Evolutionary conservation across 164 flowering plant genomes (phyloP).

Genomic region (Liriodendron chinense): DNA sequence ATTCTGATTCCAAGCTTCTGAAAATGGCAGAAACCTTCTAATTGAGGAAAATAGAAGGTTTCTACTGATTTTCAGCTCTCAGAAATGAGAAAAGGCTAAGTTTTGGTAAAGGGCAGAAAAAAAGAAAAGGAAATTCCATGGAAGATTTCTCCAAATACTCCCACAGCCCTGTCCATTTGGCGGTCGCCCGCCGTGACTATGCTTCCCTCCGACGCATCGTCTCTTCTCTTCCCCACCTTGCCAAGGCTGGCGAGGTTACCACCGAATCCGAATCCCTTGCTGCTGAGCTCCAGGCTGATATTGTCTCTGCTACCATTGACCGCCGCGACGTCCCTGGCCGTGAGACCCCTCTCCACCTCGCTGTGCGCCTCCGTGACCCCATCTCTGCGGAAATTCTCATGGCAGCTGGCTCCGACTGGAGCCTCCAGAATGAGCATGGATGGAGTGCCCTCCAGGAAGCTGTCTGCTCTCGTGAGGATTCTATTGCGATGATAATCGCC

Average conservation of each 20-base stretch:
- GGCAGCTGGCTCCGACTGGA: slow-evolving; percentile 98
- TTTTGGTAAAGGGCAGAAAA: neutral
- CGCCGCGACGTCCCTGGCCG: slow-evolving; percentile 95
- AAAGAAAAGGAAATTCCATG: slow-evolving; percentile 29
- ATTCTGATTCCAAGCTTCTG: neutral
- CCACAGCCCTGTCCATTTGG: slow-evolving; percentile 83
- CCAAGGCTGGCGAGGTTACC: slow-evolving; percentile 80
- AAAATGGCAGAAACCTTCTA: slow-evolving; percentile 1
- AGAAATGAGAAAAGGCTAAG: neutral
- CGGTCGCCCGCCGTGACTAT: slow-evolving; percentile 70
- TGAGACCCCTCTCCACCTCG: slow-evolving; percentile 96
- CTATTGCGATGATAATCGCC: slow-evolving; percentile 92
- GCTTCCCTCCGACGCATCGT: slow-evolving; percentile 54
- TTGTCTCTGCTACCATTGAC: slow-evolving; percentile 73
- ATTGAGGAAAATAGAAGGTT: neutral
- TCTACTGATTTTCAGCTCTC: neutral
- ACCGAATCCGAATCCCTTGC: slow-evolving; percentile 74
- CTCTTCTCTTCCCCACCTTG: slow-evolving; percentile 59
- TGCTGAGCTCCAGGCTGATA: slow-evolving; percentile 78
- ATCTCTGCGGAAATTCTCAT: slow-evolving; percentile 81
- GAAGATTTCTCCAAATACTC: slow-evolving; percentile 77
- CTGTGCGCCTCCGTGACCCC: slow-evolving; percentile 78
- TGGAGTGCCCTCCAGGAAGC: slow-evolving; percentile 99
- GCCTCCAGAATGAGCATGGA: slow-evolving; percentile 93
- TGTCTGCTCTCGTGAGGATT: slow-evolving; percentile 86